Percentiles rank a stretch among this genome's conserved stretches.
Evolutionary conservation across 352 stramenopile genomes (phyloP).

Genomic region (Phytophthora sp.): DNA sequence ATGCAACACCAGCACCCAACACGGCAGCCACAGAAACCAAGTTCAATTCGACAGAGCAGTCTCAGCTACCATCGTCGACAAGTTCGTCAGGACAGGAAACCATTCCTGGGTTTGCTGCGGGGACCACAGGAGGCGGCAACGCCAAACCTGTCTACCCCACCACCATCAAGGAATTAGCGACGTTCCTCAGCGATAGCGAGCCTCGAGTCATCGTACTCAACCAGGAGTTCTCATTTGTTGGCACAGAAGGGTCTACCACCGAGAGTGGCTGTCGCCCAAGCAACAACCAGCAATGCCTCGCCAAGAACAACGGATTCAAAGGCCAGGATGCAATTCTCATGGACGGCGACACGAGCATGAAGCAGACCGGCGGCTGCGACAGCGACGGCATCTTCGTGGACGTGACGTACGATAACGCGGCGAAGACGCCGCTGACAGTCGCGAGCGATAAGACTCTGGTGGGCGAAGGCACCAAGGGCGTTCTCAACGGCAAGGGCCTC

Average conservation of each 20-base stretch:
- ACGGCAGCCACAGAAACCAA: neutral
- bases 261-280: constrained; percentile 46
- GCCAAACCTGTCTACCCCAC: constrained; percentile 39
- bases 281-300: constrained; percentile 44
- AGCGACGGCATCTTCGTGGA: constrained; percentile 32
- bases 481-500: constrained; percentile 38
- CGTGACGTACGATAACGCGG: constrained; percentile 22
- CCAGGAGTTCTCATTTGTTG: constrained; percentile 50
- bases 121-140: constrained; percentile 49
- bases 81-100: too few species aligned
- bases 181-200: constrained; percentile 37
- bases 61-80: too few species aligned
- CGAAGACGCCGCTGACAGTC: constrained; percentile 15
- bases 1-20: neutral
- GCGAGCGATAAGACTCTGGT: constrained; percentile 33
- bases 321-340: constrained; percentile 51
- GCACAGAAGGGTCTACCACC: constrained; percentile 46
- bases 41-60: too few species aligned
- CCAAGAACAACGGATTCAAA: constrained; percentile 53
- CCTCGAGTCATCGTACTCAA: constrained; percentile 56
- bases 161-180: constrained; percentile 42
- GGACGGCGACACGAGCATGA: constrained; percentile 30
- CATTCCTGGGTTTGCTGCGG: constrained; percentile 20
- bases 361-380: constrained; percentile 29
- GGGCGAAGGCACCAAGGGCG: constrained; percentile 32